A percentile compares a stretch with the other conserved stretches of the same genome.
phyloP scores from a whole-genome alignment of 176 grass and related monocot species.

The Phyllostachys edulis region DNA sequence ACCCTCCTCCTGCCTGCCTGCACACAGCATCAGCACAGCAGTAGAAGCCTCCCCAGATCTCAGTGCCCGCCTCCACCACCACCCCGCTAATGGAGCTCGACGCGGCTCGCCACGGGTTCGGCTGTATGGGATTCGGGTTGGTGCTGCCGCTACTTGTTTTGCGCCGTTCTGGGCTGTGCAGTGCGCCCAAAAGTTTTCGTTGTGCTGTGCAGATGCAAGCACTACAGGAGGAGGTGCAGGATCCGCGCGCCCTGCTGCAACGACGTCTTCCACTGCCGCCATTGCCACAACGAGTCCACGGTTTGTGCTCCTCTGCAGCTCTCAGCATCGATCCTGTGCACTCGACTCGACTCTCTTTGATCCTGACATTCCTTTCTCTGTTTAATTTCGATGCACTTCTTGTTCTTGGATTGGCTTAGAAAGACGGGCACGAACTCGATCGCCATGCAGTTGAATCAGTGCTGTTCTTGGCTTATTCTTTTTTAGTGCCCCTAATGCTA shows the following conservation, averaged over 20 bases:
- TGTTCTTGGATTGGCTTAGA: constrained; percentile 40
- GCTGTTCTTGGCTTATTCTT: background rate
- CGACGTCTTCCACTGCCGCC: constrained; percentile 84
- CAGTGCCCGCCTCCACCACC: background rate
- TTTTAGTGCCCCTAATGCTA: background rate
- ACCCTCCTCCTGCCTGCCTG: background rate
- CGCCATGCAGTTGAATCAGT: constrained; percentile 67
- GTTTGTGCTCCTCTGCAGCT: constrained; percentile 28
- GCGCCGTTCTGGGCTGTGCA: background rate
- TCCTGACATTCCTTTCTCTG: constrained; percentile 19
- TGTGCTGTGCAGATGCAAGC: constrained; percentile 68
- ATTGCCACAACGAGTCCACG: constrained; percentile 88
- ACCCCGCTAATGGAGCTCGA: constrained; percentile 45
- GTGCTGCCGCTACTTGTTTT: background rate
- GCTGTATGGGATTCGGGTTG: constrained; percentile 77
- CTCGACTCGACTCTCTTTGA: background rate
- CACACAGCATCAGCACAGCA: background rate
- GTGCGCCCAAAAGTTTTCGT: background rate
- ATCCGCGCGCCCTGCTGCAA: constrained; percentile 84
- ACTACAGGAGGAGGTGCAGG: constrained; percentile 84
- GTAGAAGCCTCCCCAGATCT: constrained; percentile 22
- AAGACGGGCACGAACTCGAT: constrained; percentile 75
- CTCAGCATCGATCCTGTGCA: no score
- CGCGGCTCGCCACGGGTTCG: constrained; percentile 55
- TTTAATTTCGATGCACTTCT: background rate